Evolutionary conservation across 1,284 basidiomycete genomes (phyloP).

Genomic region (Apiotrichum sp.): DNA sequence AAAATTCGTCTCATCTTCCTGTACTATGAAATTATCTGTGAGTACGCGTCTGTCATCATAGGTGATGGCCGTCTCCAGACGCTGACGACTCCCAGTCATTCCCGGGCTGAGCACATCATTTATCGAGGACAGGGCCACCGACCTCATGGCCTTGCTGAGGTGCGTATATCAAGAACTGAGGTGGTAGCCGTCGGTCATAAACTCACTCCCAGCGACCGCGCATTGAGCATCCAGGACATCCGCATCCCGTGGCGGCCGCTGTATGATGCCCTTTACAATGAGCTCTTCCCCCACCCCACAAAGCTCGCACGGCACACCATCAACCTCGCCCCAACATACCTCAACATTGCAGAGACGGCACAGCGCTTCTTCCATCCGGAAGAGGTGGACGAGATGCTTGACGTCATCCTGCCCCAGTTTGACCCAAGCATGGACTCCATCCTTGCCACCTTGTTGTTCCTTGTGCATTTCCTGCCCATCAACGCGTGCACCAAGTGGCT

Average conservation of each 20-base stretch:
- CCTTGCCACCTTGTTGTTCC: conserved; percentile 70
- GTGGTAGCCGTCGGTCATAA: too few species aligned
- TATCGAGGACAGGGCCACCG: conserved; percentile 50
- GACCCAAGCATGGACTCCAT: conserved; percentile 69
- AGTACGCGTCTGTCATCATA: conserved; percentile 8
- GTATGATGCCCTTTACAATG: conserved; percentile 69
- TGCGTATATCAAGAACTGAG: conserved; percentile 45
- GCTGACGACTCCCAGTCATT: conserved; percentile 46
- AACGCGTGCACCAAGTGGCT: conserved; percentile 73
- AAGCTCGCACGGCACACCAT: conserved; percentile 72
- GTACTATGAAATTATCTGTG: conserved; percentile 60
- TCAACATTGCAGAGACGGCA: conserved; percentile 73
- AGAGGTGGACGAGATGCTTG: conserved; percentile 84
- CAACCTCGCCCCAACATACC: conserved; percentile 52
- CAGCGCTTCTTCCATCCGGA: conserved; percentile 86
- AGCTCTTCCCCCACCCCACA: conserved; percentile 74
- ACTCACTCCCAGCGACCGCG: conserved; percentile 59
- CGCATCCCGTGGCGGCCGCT: conserved; percentile 83
- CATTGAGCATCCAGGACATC: conserved; percentile 71
- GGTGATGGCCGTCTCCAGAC: neutral
- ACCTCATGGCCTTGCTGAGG: conserved; percentile 54
- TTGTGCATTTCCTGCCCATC: conserved; percentile 71
- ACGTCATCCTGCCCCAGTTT: conserved; percentile 58
- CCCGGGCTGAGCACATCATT: conserved; percentile 52
- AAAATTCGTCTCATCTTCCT: conserved; percentile 70